Conservation (phyloP, 2,329 filamentous ascomycete species). For the Chaetomiaceae sp. region DNA sequence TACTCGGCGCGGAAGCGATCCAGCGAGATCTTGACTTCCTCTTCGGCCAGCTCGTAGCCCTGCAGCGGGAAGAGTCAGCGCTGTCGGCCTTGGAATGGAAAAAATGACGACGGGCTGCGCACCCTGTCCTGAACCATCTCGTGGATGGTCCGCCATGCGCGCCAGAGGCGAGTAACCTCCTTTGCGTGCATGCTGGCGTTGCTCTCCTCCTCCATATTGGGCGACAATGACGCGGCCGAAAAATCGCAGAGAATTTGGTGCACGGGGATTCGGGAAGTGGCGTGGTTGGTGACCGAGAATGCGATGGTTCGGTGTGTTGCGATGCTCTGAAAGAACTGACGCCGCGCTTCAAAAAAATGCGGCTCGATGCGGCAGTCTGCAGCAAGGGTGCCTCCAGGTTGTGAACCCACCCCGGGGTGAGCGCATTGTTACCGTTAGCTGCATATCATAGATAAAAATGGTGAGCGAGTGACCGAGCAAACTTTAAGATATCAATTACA, state of each 20-base stretch:
- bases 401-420: too few species aligned
- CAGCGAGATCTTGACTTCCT: conserved; percentile 81
- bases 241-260: too few species aligned
- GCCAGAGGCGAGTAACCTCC: conserved; percentile 71
- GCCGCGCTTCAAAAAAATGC: conserved; percentile 6
- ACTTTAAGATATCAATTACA: too few species aligned
- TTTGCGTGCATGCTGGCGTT: conserved; percentile 36
- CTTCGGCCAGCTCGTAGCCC: conserved; percentile 90
- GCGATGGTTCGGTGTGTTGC: too few species aligned
- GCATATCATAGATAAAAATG: too few species aligned
- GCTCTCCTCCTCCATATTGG: conserved; percentile 41
- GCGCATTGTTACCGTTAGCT: too few species aligned
- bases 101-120: conserved; percentile 34
- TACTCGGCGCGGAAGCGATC: conserved; percentile 74
- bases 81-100: background rate
- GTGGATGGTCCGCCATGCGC: conserved; percentile 86
- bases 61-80: conserved; percentile 35
- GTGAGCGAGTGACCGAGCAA: too few species aligned
- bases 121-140: conserved; percentile 93
- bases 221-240: background rate
- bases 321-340: too few species aligned
- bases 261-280: too few species aligned
- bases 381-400: too few species aligned
- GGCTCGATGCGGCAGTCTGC: background rate
- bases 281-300: too few species aligned